Conservation (phyloP, 257 asterid species). For the Solanum tarapatanum region DNA sequence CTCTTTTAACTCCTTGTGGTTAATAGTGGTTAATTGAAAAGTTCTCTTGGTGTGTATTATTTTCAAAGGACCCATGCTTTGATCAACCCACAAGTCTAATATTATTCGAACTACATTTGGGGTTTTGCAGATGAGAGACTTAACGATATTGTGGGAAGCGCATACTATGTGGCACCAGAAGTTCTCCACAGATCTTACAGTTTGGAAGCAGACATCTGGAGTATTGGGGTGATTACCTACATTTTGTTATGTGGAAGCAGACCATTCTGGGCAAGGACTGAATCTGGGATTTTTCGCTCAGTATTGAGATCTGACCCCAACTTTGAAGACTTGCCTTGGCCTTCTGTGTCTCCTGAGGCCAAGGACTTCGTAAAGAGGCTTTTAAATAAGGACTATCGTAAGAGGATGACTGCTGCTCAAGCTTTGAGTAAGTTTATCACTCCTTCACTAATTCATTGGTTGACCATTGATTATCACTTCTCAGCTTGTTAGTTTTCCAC, state of each 20-base stretch:
- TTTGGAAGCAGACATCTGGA: slow-evolving; percentile 94
- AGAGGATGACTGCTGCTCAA: slow-evolving; percentile 98
- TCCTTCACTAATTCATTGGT: not conserved
- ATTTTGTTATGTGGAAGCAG: slow-evolving; percentile 94
- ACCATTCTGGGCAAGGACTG: slow-evolving; percentile 98
- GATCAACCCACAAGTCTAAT: not conserved
- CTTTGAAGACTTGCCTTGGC: slow-evolving; percentile 92
- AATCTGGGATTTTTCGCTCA: slow-evolving; percentile 91
- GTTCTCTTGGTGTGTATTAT: not conserved
- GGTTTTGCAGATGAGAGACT: slow-evolving; percentile 67
- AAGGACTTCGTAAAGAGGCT: slow-evolving; percentile 88
- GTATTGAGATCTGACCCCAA: slow-evolving; percentile 95
- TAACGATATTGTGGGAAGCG: slow-evolving; percentile 98
- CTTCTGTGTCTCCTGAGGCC: slow-evolving; percentile 69
- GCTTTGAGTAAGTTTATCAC: slow-evolving; percentile 71
- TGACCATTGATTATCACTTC: not conserved
- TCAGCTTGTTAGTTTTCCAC: not conserved
- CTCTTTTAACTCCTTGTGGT: not conserved
- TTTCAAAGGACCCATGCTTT: not conserved
- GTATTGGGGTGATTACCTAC: slow-evolving; percentile 88
- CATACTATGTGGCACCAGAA: slow-evolving; percentile 97
- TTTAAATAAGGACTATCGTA: slow-evolving; percentile 84
- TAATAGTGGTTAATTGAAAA: not conserved
- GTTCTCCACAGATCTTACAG: slow-evolving; percentile 95
- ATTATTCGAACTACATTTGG: not conserved